A percentile compares a stretch with the other conserved stretches of the same genome.
These are phyloP conservation scores for Solanum pimpinellifolium DNA, from an alignment of 257 asterid species.

Conservation along the genomic window DNA sequence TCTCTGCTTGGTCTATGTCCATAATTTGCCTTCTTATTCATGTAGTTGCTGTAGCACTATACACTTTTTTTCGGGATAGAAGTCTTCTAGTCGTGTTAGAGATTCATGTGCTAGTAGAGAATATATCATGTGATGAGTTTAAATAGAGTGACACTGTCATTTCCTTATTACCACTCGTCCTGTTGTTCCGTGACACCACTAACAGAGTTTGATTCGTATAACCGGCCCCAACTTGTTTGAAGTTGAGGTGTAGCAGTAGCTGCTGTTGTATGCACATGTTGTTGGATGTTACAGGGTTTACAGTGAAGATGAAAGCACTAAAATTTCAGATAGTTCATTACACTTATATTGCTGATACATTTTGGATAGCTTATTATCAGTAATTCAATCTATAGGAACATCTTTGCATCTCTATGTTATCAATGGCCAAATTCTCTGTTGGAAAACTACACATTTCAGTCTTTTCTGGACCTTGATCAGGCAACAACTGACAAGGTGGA, in stretches of 20 bases:
- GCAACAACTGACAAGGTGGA: not conserved
- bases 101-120: not conserved
- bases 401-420: conserved; percentile 4
- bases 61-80: not conserved
- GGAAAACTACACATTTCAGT: not conserved
- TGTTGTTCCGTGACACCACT: not conserved
- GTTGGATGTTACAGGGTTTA: not conserved
- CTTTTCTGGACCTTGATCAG: conserved; percentile 2
- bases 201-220: not conserved
- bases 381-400: not conserved
- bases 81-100: not conserved
- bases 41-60: not conserved
- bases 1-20: not conserved
- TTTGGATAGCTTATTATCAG: not conserved
- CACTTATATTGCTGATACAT: not conserved
- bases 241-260: not conserved
- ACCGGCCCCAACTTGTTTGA: not conserved
- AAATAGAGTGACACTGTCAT: not conserved
- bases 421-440: not conserved
- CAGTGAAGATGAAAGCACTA: not conserved
- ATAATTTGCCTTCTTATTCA: not conserved
- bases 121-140: not conserved
- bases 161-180: not conserved
- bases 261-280: not conserved
- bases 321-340: not conserved